Evolutionary conservation across 1,284 basidiomycete species (phyloP), one percentile per base, ranked within the genome.

Genomic region (Leccinum pseudoinsigne): DNA sequence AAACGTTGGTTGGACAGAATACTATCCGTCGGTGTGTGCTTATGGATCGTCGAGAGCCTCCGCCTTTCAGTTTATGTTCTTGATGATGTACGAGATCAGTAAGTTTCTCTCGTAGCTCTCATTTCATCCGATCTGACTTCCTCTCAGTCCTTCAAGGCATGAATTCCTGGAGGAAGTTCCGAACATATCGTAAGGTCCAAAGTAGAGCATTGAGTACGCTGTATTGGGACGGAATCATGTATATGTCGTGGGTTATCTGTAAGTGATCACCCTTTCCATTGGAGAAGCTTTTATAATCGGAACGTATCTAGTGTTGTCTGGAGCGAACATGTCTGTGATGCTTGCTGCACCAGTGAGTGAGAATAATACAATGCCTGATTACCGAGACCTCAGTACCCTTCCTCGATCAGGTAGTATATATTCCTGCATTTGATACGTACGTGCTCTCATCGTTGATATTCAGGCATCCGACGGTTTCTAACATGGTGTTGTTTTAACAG

Each of bases 51-150:
- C 71, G 36, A 68, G 69, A 63, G 62, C 28, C 23, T 58, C 40
- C 4, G 61, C 31, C 10, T 50, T 68, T 38, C 57, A 69, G n/a
- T 73, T 67, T 57, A 53, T n/a, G 21, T 56, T 73, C 28, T 47
- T 75, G 59, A 61, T 62, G 38, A 31, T 31, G 2, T 72, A 72
- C 55, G 73, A 72, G 55, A 74, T 75, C 14, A 9, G 73, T 70
- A 12, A 16, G 71, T 62, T 53, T 36, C 34, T 31, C 18, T 38
- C 14, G 2, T 8, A 3, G 5, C 6, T 31, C n/a, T 63, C 14
- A 9, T n/a, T 59, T 56, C n/a, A 9, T 55, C 26, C 7, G 3
- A 23, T 47, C 31, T 57, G 14, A 69, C 18, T 54, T 47, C 34
- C 8, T 1, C 45, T 21, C 11, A 73, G 71, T 73, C 8, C 72